Evolutionary conservation across 108 stramenopile species (phyloP), one percentile per base, ranked within the genome.

Genomic region (Nitzschia sp.): DNA sequence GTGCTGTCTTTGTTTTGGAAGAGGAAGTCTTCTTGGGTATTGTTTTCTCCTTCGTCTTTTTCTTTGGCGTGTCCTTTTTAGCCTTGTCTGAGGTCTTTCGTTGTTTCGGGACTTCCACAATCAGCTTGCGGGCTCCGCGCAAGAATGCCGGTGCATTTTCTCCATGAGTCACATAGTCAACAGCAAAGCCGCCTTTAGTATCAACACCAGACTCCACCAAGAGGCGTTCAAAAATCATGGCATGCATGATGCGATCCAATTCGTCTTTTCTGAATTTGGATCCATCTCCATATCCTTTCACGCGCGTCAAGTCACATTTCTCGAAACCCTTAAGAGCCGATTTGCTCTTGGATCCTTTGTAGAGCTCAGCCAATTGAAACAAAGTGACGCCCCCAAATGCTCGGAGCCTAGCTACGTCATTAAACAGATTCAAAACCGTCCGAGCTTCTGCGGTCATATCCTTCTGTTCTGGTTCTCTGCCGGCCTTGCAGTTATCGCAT

Each of bases 401-500:
- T 33, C 70, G 76, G 35, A 88, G 79, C 21, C 63, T 19, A 9
- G 29, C 15, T 3, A 85, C 50, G 27, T 75, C 63, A 21, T 62
- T 34, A 5, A 89, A 72, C 11, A 96, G 66, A 28, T 81, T 32
- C 5, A 96, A 68, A 3, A 93, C 73, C 8, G 77, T 48, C 34
- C 66, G 63, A 0, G 91, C 91, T 21, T 71, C 88, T 30, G 46
- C 45, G 0, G 91, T 88, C 69, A 87, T 59, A 63, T 94, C 84
- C 13, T 83, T 68, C 26, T 33, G 68, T 26, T 91, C 92, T 23
- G 85, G 69, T 22, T 76, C 64, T 47, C 72, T 65, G n/a, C 86
- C 90, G 6, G 72, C 72, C 69, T 79, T 72, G 70, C 95, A 96
- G 65, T 96, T 96, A 77, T 96, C 95, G 60, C 95, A 96, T 21